Base-by-base conservation (phyloP, 2,329 filamentous ascomycete genomes). In the Apiospora kogelbergensis region DNA sequence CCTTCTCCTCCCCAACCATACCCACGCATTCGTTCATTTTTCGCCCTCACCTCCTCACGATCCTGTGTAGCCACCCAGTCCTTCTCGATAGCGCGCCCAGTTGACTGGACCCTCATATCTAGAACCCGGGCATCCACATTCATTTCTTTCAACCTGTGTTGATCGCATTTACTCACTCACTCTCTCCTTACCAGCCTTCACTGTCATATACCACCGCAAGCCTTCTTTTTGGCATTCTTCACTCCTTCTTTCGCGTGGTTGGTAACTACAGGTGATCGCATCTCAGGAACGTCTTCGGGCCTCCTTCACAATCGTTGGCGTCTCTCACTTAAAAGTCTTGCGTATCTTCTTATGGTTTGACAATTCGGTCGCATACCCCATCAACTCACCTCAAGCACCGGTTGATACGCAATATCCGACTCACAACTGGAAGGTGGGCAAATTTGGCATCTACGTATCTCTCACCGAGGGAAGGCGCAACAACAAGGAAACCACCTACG, bases 151-250 rank as follows among this genome's bases (percentile, higher is more conserved):
- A 65, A 68, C 67, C 71, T 74, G 75, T 77, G 76, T 77, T 76
- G 75, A 77, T 75, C 77, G 74, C 76, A 76, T 74, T 76, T 73
- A 68, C 74, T 76, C 37, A 71, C 70, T 65, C 70, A 68, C 68
- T 67, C 37, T 66, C 67, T 66, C 68, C 67, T 65, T 70, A 71
- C 63, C 67, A 70, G 70, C 71, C 48, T 10, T 15, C 48, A 20
- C 53, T 11, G 53, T 30, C 53, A 60, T 10, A 60, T 26, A 37
- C n/a, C 48, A 57, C 30, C 40, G 45, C 63, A 72, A 68, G 69
- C 70, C 72, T 70, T 66, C 67, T 53, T 70, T 70, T 71, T 72
- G 65, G 69, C 65, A 72, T 72, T 60, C 53, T 60, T 60, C 53
- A 30, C 17, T 66, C 65, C 64, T 53, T 72, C 42, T 63, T 66